Conservation (phyloP, 2,329 filamentous ascomycete species). For the Curvularia spicifera region DNA sequence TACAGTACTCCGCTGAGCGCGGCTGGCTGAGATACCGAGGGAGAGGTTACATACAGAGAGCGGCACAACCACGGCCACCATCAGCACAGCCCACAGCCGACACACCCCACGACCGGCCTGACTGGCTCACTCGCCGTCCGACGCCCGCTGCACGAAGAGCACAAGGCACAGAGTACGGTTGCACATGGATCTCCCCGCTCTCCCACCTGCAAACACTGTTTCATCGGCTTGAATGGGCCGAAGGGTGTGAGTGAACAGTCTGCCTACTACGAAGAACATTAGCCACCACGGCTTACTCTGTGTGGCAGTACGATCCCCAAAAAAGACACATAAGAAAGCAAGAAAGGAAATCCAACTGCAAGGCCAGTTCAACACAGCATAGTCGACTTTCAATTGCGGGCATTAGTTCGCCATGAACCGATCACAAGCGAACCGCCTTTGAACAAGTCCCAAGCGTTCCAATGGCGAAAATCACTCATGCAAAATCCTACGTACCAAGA, state of each 20-base stretch:
- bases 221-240: not conserved
- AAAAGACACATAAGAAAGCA: not conserved
- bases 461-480: conserved; percentile 46
- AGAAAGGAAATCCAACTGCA: not conserved
- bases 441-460: conserved; percentile 20
- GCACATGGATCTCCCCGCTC: conserved; percentile 22
- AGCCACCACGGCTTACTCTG: not conserved
- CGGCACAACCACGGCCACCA: conserved; percentile 17
- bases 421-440: conserved; percentile 7
- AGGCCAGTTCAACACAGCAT: not conserved
- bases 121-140: conserved; percentile 8
- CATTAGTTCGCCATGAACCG: not conserved
- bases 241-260: not conserved
- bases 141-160: conserved; percentile 14
- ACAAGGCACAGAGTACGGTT: conserved; percentile 12
- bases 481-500: conserved; percentile 18
- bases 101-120: conserved; percentile 11
- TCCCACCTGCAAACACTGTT: conserved; percentile 17
- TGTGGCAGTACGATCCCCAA: not conserved
- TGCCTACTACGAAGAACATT: not conserved
- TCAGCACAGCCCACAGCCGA: conserved; percentile 4
- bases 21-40: conserved; percentile 13
- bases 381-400: not conserved
- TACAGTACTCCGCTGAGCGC: conserved; percentile 15
- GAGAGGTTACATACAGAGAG: not conserved